Evolutionary conservation across 2,329 filamentous ascomycete genomes (phyloP).

Genomic region (Trichoderma gracile): DNA sequence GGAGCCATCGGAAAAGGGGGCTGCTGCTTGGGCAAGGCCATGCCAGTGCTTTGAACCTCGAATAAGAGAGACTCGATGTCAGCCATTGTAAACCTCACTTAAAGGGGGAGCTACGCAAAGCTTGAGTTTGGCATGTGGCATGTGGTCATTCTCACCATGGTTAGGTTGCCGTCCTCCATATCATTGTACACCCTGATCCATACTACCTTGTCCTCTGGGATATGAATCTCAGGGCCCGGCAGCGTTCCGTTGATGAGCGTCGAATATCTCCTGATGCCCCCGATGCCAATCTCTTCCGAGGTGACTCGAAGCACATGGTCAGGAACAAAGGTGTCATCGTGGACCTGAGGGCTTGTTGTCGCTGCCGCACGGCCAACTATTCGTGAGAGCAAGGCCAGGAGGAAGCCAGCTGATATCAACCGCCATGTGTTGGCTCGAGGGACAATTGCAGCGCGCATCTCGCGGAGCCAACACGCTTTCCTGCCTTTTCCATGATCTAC

Average conservation of each 20-base stretch:
- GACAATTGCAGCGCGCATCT: neutral
- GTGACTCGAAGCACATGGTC: constrained; percentile 51
- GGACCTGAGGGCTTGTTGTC: constrained; percentile 18
- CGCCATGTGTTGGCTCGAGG: neutral
- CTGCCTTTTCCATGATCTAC: neutral
- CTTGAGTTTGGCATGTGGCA: neutral
- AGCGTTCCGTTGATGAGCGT: constrained; percentile 53
- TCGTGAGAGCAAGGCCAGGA: neutral
- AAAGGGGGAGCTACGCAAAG: neutral
- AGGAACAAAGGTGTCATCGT: constrained; percentile 40
- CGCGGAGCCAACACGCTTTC: neutral
- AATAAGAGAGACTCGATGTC: neutral
- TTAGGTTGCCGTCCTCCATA: constrained; percentile 54
- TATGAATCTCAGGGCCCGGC: constrained; percentile 51
- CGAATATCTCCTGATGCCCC: constrained; percentile 25
- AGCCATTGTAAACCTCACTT: neutral
- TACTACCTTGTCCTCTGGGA: constrained; percentile 47
- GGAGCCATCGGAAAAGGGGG: constrained; percentile 65
- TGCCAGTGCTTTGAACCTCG: constrained; percentile 60
- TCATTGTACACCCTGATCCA: constrained; percentile 64
- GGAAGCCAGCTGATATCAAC: neutral
- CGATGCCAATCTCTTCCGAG: constrained; percentile 38
- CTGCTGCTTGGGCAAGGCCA: constrained; percentile 59
- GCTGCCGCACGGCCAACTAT: neutral
- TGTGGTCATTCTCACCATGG: constrained; percentile 47